These are phyloP conservation scores for Botrytis fragariae DNA, from an alignment of 2,329 filamentous ascomycete genomes.

Conservation along the genomic window DNA sequence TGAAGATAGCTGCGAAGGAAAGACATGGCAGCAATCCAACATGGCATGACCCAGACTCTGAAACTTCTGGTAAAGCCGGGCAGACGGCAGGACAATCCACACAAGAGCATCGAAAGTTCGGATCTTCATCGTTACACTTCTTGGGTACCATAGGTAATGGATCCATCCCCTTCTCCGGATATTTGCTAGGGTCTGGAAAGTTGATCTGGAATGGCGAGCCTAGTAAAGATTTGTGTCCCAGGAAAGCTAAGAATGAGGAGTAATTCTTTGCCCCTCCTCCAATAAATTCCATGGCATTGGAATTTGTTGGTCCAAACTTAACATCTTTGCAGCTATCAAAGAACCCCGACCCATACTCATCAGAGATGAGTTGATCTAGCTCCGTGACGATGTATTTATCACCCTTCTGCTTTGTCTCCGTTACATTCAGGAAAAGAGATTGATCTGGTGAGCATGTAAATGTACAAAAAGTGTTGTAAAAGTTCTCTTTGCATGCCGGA, in stretches of 20 bases:
- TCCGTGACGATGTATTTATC: conserved; percentile 69
- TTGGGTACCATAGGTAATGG: conserved; percentile 71
- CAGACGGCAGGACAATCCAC: conserved; percentile 89
- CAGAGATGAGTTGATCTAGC: conserved; percentile 83
- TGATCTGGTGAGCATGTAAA: conserved; percentile 98
- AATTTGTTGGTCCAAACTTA: conserved; percentile 93
- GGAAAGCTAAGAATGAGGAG: conserved; percentile 79
- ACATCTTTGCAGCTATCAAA: conserved; percentile 98
- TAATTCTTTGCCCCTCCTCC: conserved; percentile 93
- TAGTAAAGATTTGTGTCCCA: conserved; percentile 77
- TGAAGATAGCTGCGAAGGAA: conserved; percentile 86
- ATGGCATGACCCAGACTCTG: conserved; percentile 67
- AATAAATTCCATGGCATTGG: conserved; percentile 92
- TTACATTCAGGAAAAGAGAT: conserved; percentile 92
- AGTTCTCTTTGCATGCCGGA: conserved; percentile 96
- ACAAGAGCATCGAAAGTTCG: conserved; percentile 84
- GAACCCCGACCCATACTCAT: conserved; percentile 81
- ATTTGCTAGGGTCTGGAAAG: conserved; percentile 63
- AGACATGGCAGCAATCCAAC: conserved; percentile 89
- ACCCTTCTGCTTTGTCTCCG: conserved; percentile 60
- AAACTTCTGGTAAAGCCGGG: conserved; percentile 74
- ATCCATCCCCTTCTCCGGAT: conserved; percentile 66
- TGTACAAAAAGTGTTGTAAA: conserved; percentile 96
- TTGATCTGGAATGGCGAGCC: conserved; percentile 99
- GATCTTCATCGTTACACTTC: conserved; percentile 85